Conservation (phyloP, 163 green algal genomes). For the Chlamydomonas reinhardtii region DNA sequence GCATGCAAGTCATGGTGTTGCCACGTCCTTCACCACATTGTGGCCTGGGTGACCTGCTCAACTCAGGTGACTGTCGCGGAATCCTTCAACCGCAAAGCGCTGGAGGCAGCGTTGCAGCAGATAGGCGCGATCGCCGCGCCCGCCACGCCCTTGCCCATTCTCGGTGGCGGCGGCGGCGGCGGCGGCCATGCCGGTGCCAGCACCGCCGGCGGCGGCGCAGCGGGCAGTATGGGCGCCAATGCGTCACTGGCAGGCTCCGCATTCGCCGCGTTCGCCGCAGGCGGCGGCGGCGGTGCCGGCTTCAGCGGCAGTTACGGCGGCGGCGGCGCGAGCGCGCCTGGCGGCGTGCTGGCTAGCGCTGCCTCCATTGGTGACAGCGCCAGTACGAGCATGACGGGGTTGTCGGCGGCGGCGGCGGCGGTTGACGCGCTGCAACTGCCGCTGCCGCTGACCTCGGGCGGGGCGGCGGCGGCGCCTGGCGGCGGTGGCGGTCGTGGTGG, state of each 20-base stretch:
- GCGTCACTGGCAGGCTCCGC: neutral
- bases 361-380: too few relatives aligned
- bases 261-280: neutral
- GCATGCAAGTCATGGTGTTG: too few relatives aligned
- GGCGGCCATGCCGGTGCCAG: neutral
- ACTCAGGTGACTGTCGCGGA: constrained; percentile 21
- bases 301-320: neutral
- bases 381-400: too few relatives aligned
- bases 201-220: neutral
- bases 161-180: neutral
- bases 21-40: too few relatives aligned
- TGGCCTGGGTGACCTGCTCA: too few relatives aligned
- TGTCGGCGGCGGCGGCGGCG: too few relatives aligned
- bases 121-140: neutral
- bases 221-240: too few relatives aligned
- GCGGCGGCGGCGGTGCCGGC: neutral
- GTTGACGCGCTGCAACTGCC: neutral
- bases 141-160: neutral
- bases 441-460: neutral
- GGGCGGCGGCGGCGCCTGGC: neutral
- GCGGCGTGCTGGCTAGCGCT: neutral
- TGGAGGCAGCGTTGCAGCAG: constrained; percentile 7
- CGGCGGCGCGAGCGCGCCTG: neutral
- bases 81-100: constrained; percentile 41
- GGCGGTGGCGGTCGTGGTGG: neutral